Evolutionary conservation across 441 rosid genomes (phyloP).

Genomic region (Francoa sonchifolia): DNA sequence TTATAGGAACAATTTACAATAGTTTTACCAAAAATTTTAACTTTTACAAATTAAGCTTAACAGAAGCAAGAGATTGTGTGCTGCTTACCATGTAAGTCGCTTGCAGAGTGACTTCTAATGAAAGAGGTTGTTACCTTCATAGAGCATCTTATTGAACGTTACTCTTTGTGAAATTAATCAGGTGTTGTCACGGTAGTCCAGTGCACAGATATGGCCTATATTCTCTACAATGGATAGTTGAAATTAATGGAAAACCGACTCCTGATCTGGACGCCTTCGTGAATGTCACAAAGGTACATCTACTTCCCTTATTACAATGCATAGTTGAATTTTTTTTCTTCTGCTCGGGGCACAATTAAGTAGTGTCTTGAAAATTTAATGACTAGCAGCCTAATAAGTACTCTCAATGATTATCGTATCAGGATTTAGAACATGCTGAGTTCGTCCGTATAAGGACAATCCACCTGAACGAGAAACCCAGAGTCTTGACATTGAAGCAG

Average conservation of each 20-base stretch:
- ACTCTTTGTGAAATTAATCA: constrained; percentile 17
- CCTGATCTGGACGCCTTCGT: constrained; percentile 77
- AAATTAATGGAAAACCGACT: constrained; percentile 72
- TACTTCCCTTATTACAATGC: neutral
- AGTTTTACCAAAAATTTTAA: no score
- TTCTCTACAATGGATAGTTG: constrained; percentile 92
- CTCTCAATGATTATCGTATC: constrained; percentile 9
- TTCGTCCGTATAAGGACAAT: constrained; percentile 79
- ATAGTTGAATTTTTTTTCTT: neutral
- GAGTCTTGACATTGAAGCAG: constrained; percentile 83
- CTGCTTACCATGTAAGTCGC: no score
- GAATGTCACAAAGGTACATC: constrained; percentile 58
- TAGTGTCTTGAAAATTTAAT: neutral
- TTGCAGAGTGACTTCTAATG: no score
- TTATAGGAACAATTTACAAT: no score
- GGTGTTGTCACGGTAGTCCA: constrained; percentile 93
- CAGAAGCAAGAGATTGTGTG: no score
- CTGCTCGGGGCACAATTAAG: neutral
- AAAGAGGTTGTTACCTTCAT: neutral
- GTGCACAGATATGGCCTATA: constrained; percentile 79
- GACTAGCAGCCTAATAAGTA: neutral
- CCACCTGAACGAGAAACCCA: constrained; percentile 84
- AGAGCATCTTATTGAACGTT: neutral
- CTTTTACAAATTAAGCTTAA: no score
- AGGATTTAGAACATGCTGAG: constrained; percentile 80